Evolutionary conservation across 1,284 basidiomycete species (phyloP).

Genomic region (Ceratobasidium sp.): DNA sequence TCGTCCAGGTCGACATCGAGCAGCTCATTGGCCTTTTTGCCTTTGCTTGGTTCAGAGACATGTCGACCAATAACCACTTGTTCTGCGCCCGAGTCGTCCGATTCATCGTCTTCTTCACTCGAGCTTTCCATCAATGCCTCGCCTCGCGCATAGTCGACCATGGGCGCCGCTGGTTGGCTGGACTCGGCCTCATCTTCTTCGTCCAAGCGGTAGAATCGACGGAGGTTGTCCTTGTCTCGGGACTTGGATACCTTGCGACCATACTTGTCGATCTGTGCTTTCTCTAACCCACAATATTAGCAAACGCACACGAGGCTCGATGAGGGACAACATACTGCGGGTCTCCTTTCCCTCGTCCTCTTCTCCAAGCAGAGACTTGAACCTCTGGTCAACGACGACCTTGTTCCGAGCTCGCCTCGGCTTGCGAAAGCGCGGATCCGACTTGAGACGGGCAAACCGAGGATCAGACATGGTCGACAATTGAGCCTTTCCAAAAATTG

Average conservation of each 20-base stretch:
- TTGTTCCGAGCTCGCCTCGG: slow-evolving; percentile 82
- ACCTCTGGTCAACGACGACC: slow-evolving; percentile 92
- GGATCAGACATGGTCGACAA: slow-evolving; percentile 69
- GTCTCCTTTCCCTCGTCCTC: slow-evolving; percentile 49
- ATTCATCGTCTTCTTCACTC: slow-evolving; percentile 53
- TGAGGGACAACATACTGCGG: slow-evolving; percentile 1
- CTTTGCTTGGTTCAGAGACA: slow-evolving; percentile 38
- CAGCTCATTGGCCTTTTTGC: slow-evolving; percentile 51
- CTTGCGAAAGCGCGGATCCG: slow-evolving; percentile 91
- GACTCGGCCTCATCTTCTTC: slow-evolving; percentile 47
- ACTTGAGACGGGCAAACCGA: slow-evolving; percentile 85
- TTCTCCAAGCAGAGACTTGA: slow-evolving; percentile 78
- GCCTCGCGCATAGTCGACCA: slow-evolving; percentile 87
- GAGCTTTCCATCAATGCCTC: slow-evolving; percentile 88
- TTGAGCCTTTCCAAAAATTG: slow-evolving; percentile 10
- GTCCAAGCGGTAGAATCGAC: slow-evolving; percentile 80
- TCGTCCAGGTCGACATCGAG: slow-evolving; percentile 82
- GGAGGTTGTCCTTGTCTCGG: slow-evolving; percentile 76
- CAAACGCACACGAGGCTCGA: neutral
- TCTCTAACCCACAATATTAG: slow-evolving; percentile 35
- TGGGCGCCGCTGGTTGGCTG: slow-evolving; percentile 37
- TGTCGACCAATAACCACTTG: slow-evolving; percentile 42
- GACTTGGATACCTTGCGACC: slow-evolving; percentile 76
- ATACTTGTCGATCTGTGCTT: slow-evolving; percentile 88
- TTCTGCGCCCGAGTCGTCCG: slow-evolving; percentile 48